Base-by-base conservation (phyloP, 805 yeast genomes). In the Ogataea nitratoaversa region DNA sequence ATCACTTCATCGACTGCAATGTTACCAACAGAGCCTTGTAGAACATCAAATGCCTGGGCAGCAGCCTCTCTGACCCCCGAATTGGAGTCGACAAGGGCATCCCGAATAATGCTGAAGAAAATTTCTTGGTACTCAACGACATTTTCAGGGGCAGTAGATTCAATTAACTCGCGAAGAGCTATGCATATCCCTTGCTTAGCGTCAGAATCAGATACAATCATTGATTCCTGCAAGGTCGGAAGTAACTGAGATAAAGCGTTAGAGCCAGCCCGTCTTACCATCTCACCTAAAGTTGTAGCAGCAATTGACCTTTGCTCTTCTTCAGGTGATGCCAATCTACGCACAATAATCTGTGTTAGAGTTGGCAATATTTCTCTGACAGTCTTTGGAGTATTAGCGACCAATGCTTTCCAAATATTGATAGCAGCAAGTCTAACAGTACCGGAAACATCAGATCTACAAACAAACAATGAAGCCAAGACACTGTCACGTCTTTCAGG, bases 171-270 rank as follows among this genome's bases (percentile, higher is more conserved):
- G 32, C 80, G 76, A 36, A 89, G 70, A 8, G 99, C 99, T 60
- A 91, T 79, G 70, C 99, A 93, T 37, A 93, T 87, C 70, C 99
- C 99, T 68, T 90, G 95, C 59, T 85, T 86, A 28, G 95, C 83
- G 58, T 83, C 93, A n/a, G 85, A 68, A 53, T 84, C 93, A n/a
- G 71, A 67, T 13, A 68, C 56, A 38, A 69, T 59, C 47, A 84
- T 66, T 1, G 87, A 74, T 30, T 74, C 76, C 50, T 86, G 84
- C 52, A 91, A 68, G 4, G 95, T 84, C 32, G 99, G 99, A 44
- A 93, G 68, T 46, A 93, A 67, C 58, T 85, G 88, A 2, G 87
- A 70, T 47, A 93, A 72, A 0, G 96, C 95, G 52, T 82, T 82
- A 22, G 87, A 79, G 45, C 97, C 97, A 41, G 89, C 96, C 56